Evolutionary conservation across 371 early-diverging fungal species (phyloP).

Genomic region (Rhizopus delemar): DNA sequence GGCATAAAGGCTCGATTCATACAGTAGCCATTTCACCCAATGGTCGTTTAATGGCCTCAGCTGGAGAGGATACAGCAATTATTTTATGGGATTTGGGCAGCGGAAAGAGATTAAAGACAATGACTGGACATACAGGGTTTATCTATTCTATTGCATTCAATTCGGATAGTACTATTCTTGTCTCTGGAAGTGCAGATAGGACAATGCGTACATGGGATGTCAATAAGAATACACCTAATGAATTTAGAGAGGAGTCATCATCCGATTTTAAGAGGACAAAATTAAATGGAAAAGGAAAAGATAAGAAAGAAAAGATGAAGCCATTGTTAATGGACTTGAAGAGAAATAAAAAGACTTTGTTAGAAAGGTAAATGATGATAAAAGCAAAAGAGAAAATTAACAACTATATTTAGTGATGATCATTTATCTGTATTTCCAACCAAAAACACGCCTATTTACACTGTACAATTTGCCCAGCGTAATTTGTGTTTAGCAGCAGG

Average conservation of each 20-base stretch:
- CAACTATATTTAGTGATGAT: conserved; percentile 43
- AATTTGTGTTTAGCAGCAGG: conserved; percentile 84
- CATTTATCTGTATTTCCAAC: conserved; percentile 85
- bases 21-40: conserved; percentile 93
- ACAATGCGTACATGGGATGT: conserved; percentile 97
- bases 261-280: conserved; percentile 36
- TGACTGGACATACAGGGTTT: conserved; percentile 86
- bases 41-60: conserved; percentile 92
- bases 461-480: conserved; percentile 85
- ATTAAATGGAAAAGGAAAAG: conserved; percentile 29
- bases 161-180: conserved; percentile 80
- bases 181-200: conserved; percentile 90
- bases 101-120: conserved; percentile 76
- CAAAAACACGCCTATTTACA: conserved; percentile 91
- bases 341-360: conserved; percentile 26
- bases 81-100: conserved; percentile 97
- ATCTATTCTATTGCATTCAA: conserved; percentile 91
- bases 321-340: conserved; percentile 23
- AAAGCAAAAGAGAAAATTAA: neutral
- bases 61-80: conserved; percentile 85
- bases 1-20: conserved; percentile 87
- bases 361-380: conserved; percentile 37
- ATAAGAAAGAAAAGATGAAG: conserved; percentile 33
- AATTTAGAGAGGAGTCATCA: conserved; percentile 1
- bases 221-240: conserved; percentile 55